These are phyloP conservation scores for Reutealis trisperma DNA, from an alignment of 345 rosid species.

Conservation along the genomic window DNA sequence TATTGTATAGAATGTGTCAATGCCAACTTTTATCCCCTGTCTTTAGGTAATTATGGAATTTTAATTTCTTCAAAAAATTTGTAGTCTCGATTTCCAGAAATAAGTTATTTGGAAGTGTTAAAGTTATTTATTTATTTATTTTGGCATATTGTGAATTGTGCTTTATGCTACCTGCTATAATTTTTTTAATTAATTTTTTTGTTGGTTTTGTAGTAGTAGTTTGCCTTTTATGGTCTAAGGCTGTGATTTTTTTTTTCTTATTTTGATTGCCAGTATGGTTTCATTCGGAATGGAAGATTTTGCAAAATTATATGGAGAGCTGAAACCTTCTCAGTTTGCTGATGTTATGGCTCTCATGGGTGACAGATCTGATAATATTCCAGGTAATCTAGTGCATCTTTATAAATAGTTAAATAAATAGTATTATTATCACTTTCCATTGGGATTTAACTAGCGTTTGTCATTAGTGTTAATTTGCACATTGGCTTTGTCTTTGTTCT, in stretches of 20 bases:
- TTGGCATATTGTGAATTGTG: neutral
- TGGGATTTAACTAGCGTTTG: neutral
- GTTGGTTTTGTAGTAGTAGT: neutral
- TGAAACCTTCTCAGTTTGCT: constrained; percentile 85
- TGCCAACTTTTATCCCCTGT: neutral
- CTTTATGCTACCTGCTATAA: neutral
- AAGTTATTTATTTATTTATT: neutral
- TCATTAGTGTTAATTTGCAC: neutral
- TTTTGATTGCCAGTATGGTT: constrained; percentile 67
- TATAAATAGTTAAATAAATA: neutral
- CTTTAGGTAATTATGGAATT: neutral
- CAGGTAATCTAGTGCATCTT: constrained; percentile 48
- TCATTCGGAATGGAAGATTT: constrained; percentile 95
- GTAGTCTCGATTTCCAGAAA: neutral
- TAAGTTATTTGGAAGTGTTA: neutral
- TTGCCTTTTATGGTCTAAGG: neutral
- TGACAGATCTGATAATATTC: constrained; percentile 84
- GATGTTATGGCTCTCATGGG: constrained; percentile 83
- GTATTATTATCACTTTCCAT: neutral
- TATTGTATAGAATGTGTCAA: neutral
- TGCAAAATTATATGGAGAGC: constrained; percentile 67
- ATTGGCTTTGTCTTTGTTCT: neutral
- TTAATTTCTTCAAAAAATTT: neutral
- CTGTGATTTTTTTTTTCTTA: neutral
- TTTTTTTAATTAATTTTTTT: neutral